phyloP scores from a whole-genome alignment of 2,329 filamentous ascomycete species.

The Septoria linicola region DNA sequence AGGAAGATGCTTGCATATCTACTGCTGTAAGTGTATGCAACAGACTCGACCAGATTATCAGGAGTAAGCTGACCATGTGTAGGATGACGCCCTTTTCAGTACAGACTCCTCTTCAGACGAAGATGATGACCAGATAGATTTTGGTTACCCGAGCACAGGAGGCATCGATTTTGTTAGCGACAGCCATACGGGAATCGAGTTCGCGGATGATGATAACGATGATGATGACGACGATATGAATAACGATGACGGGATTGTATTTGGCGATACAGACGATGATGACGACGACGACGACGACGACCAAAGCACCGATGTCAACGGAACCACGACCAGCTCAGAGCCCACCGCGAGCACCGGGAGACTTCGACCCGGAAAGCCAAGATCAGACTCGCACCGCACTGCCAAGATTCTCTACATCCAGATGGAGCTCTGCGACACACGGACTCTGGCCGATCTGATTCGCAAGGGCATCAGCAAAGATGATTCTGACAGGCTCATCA shows the following conservation, averaged over 20 bases:
- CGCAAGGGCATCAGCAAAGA: slow-evolving; percentile 70
- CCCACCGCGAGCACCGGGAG: slow-evolving; percentile 4
- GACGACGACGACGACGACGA: slow-evolving; percentile 43
- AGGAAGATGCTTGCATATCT: slow-evolving; percentile 54
- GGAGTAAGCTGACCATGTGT: not conserved
- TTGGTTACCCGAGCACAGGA: slow-evolving; percentile 64
- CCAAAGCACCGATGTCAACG: slow-evolving; percentile 30
- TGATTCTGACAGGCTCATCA: slow-evolving; percentile 85
- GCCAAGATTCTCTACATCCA: slow-evolving; percentile 89
- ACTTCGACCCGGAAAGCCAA: slow-evolving; percentile 43
- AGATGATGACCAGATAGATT: slow-evolving; percentile 60
- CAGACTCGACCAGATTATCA: too few species aligned
- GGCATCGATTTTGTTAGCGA: slow-evolving; percentile 94
- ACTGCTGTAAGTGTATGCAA: slow-evolving; percentile 34
- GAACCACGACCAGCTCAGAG: slow-evolving; percentile 29
- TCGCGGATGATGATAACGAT: slow-evolving; percentile 60
- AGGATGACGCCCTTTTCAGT: slow-evolving; percentile 5
- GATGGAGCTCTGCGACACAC: slow-evolving; percentile 97
- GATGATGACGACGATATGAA: slow-evolving; percentile 54
- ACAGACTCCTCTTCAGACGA: slow-evolving; percentile 3
- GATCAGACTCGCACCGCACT: slow-evolving; percentile 51
- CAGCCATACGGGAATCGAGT: slow-evolving; percentile 73
- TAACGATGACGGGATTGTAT: slow-evolving; percentile 41
- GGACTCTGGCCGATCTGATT: slow-evolving; percentile 86
- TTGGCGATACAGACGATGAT: slow-evolving; percentile 41